phyloP scores from a whole-genome alignment of 1,139 yeast species.

The Pichia sp. region DNA sequence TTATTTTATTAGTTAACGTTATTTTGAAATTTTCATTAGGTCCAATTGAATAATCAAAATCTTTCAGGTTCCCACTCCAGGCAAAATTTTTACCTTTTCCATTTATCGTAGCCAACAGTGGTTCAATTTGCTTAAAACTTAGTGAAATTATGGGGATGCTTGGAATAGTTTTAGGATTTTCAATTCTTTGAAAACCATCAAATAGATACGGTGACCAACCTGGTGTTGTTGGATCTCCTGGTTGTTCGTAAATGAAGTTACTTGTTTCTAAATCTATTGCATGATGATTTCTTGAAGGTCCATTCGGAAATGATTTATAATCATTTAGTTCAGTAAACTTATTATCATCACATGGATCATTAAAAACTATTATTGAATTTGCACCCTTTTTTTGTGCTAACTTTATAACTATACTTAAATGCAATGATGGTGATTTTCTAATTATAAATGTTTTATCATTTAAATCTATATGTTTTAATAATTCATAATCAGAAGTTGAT shows the following conservation, averaged over 20 bases:
- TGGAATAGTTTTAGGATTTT: conserved; percentile 41
- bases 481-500: conserved; percentile 26
- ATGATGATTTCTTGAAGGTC: conserved; percentile 40
- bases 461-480: conserved; percentile 21
- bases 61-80: conserved; percentile 32
- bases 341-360: conserved; percentile 42
- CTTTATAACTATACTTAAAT: conserved; percentile 30
- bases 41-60: conserved; percentile 36
- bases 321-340: conserved; percentile 36
- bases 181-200: conserved; percentile 28
- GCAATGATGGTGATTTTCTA: conserved; percentile 18
- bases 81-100: conserved; percentile 27
- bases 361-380: conserved; percentile 29
- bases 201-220: conserved; percentile 37
- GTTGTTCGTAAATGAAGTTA: conserved; percentile 49
- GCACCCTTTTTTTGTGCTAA: conserved; percentile 30
- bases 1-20: conserved; percentile 28
- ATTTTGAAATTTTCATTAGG: conserved; percentile 26
- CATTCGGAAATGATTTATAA: conserved; percentile 36
- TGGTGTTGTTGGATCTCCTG: conserved; percentile 74
- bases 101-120: conserved; percentile 32
- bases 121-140: conserved; percentile 35
- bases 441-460: conserved; percentile 29
- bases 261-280: conserved; percentile 52
- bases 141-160: conserved; percentile 36